Conservation (phyloP, 495 filamentous ascomycete species). For the Penicillium paxilli region DNA sequence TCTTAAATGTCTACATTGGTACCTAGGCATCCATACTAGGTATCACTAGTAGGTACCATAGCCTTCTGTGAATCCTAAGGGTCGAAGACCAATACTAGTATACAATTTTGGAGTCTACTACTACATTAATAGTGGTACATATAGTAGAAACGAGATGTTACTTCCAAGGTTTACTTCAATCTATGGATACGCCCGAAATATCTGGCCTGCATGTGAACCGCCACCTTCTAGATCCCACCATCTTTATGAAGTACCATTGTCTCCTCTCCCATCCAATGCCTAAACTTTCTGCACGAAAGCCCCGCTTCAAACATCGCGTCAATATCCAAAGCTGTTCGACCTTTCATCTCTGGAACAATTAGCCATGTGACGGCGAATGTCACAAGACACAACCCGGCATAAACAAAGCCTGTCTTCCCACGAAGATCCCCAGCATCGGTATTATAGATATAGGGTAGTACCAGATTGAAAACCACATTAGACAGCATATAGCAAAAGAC, state of each 20-base stretch:
- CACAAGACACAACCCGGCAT: slow-evolving; percentile 19
- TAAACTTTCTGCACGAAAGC: slow-evolving; percentile 6
- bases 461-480: slow-evolving; percentile 17
- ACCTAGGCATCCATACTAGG: too few relatives aligned
- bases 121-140: too few relatives aligned
- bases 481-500: slow-evolving; percentile 19
- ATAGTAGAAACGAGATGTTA: too few relatives aligned
- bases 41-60: too few relatives aligned
- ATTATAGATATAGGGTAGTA: slow-evolving; percentile 28
- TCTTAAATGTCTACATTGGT: too few relatives aligned
- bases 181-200: too few relatives aligned
- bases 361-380: slow-evolving; percentile 13
- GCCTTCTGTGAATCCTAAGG: too few relatives aligned
- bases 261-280: slow-evolving; percentile 3
- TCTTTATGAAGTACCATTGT: not conserved
- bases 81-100: too few relatives aligned
- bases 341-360: slow-evolving; percentile 28
- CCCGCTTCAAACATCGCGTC: slow-evolving; percentile 25
- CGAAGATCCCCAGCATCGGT: slow-evolving; percentile 22
- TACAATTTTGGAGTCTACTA: too few relatives aligned
- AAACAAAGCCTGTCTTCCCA: slow-evolving; percentile 26
- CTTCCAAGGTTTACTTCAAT: too few relatives aligned
- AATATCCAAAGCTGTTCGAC: slow-evolving; percentile 19
- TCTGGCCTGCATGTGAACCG: too few relatives aligned
- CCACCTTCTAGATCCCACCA: not conserved